phyloP scores from a whole-genome alignment of 371 early-diverging fungal species.

The Haplosporangium sp. region DNA sequence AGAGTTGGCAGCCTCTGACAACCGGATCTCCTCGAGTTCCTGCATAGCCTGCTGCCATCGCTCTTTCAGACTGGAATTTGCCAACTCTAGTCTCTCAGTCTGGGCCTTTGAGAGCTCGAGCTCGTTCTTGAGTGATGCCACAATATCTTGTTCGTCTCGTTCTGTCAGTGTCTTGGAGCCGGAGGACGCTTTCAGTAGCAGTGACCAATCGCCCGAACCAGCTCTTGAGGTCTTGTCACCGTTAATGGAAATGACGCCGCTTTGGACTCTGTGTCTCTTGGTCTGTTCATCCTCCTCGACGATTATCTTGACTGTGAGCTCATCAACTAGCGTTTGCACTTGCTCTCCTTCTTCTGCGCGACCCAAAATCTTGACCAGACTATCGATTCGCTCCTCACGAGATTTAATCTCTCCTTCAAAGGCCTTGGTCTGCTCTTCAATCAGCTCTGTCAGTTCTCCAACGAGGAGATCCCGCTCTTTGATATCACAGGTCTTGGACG shows the following conservation, averaged over 20 bases:
- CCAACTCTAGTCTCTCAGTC: constrained; percentile 31
- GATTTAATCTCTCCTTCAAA: constrained; percentile 33
- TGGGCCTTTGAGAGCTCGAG: constrained; percentile 34
- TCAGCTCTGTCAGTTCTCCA: constrained; percentile 40
- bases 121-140: constrained; percentile 30
- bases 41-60: constrained; percentile 49
- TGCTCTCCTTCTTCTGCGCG: constrained; percentile 41
- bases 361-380: constrained; percentile 20
- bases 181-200: constrained; percentile 21
- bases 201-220: constrained; percentile 32
- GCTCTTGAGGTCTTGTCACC: neutral
- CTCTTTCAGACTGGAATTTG: constrained; percentile 45
- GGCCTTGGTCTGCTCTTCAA: constrained; percentile 35
- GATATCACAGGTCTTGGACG: constrained; percentile 48
- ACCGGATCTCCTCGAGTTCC: constrained; percentile 34
- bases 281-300: constrained; percentile 35
- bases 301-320: constrained; percentile 35
- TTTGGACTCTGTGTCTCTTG: constrained; percentile 19
- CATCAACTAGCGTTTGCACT: constrained; percentile 38
- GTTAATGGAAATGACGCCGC: constrained; percentile 1
- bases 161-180: constrained; percentile 5
- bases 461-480: constrained; percentile 51
- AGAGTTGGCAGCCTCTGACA: constrained; percentile 31
- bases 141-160: constrained; percentile 24
- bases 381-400: constrained; percentile 38